Percentiles rank a stretch among this genome's conserved stretches.
These are phyloP conservation scores for Carex parvula DNA, from an alignment of 176 grass and related monocot species.

Conservation along the genomic window DNA sequence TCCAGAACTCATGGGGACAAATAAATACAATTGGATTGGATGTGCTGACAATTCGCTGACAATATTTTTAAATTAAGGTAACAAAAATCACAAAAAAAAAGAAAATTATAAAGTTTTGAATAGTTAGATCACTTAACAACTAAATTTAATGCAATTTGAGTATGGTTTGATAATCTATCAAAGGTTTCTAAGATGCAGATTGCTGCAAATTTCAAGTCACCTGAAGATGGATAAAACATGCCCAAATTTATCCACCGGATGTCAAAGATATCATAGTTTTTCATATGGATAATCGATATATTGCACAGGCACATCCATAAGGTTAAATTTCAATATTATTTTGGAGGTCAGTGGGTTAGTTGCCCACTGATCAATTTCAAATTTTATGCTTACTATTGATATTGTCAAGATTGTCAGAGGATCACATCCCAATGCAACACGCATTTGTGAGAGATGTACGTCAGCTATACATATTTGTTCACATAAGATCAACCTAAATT, in stretches of 20 bases:
- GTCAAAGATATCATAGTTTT: not conserved
- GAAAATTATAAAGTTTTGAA: too few relatives aligned
- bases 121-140: too few relatives aligned
- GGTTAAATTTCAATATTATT: not conserved
- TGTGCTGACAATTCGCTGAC: not conserved
- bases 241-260: not conserved
- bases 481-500: not conserved
- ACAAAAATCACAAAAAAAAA: too few relatives aligned
- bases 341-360: too few relatives aligned
- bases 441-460: not conserved
- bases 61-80: not conserved
- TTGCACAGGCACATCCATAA: not conserved
- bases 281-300: not conserved
- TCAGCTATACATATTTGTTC: not conserved
- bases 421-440: not conserved
- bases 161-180: not conserved
- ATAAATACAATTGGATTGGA: not conserved
- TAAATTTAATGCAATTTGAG: too few relatives aligned
- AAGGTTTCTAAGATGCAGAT: not conserved
- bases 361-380: not conserved
- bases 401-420: not conserved
- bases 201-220: not conserved
- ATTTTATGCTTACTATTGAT: not conserved
- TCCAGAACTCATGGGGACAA: too few relatives aligned
- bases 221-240: not conserved